phyloP scores from a whole-genome alignment of 164 flowering plant genomes.

The Aristolochia californica region DNA sequence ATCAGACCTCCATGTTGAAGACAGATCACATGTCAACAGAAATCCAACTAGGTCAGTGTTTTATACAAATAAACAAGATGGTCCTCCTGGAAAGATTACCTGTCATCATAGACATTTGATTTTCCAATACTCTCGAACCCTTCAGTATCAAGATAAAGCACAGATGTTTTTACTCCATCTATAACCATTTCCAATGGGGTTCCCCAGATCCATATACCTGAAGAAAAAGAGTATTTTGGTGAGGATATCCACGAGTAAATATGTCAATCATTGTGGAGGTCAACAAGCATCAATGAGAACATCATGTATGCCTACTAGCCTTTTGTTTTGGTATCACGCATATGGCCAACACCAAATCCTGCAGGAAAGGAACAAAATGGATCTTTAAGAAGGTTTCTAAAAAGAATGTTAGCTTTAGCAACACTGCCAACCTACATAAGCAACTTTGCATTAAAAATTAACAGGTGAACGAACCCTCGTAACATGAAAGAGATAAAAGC shows the following conservation, averaged over 20 bases:
- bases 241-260: neutral
- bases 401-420: no score
- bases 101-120: constrained; percentile 96
- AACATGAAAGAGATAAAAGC: constrained; percentile 94
- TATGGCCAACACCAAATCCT: constrained; percentile 99
- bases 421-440: neutral
- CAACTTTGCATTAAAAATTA: neutral
- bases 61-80: no score
- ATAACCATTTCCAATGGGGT: constrained; percentile 62
- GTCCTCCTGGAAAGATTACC: constrained; percentile 30
- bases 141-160: constrained; percentile 92
- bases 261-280: neutral
- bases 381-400: no score
- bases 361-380: constrained; percentile 11
- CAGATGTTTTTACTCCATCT: constrained; percentile 79
- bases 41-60: no score
- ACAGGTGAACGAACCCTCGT: constrained; percentile 54
- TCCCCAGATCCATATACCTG: constrained; percentile 99
- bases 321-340: constrained; percentile 99
- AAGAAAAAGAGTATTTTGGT: constrained; percentile 1
- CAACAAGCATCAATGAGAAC: constrained; percentile 1
- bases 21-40: no score
- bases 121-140: constrained; percentile 99
- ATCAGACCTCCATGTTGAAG: no score
- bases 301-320: constrained; percentile 25